A percentile compares a stretch with the other conserved stretches of the same genome.
phyloP scores from a whole-genome alignment of 73 alveolate genomes.

The Paramecium primaurelia region DNA sequence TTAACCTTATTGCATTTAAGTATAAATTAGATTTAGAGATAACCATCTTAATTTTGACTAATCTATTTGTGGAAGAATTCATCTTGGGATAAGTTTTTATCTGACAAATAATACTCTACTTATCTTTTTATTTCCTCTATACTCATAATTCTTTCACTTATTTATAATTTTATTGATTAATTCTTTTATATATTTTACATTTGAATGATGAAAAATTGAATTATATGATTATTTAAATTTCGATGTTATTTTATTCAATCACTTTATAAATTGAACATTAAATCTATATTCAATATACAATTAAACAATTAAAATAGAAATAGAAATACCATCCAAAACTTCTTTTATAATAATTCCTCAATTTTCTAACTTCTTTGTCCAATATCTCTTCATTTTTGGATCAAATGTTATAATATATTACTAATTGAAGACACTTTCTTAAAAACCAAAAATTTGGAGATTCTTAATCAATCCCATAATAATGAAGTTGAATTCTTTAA shows the following conservation, averaged over 20 bases:
- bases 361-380: too few species aligned
- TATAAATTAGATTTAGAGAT: slow-evolving; percentile 74
- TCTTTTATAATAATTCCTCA: too few species aligned
- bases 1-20: slow-evolving; percentile 91
- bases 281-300: too few species aligned
- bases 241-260: background rate
- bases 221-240: background rate
- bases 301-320: too few species aligned
- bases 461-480: background rate
- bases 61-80: slow-evolving; percentile 81
- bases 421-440: background rate
- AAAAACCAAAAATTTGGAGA: background rate
- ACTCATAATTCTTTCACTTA: background rate
- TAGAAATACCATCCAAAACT: background rate
- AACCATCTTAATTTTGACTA: slow-evolving; percentile 67
- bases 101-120: slow-evolving; percentile 90
- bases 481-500: background rate
- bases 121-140: slow-evolving; percentile 32
- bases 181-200: background rate
- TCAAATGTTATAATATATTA: too few species aligned
- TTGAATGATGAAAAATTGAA: background rate
- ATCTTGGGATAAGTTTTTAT: slow-evolving; percentile 76
- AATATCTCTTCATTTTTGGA: background rate
- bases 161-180: background rate
- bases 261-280: background rate